Evolutionary conservation across 2,329 filamentous ascomycete genomes (phyloP).

Genomic region (Sporothrix protearum): DNA sequence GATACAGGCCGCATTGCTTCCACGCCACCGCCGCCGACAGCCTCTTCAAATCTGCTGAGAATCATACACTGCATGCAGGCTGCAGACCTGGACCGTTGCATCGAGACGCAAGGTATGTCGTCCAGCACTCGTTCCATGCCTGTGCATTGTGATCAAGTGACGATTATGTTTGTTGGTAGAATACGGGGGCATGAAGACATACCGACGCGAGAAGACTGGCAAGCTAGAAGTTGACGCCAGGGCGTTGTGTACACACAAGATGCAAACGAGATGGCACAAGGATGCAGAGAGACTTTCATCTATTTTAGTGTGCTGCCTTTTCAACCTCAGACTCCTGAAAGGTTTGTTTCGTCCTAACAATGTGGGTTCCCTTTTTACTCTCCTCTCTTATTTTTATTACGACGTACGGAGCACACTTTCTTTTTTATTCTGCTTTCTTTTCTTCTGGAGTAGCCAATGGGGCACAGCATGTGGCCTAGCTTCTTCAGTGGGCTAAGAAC

Average conservation of each 20-base stretch:
- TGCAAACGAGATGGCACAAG: neutral
- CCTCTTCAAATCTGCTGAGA: neutral
- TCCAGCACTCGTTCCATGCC: neutral
- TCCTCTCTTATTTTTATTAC: neutral
- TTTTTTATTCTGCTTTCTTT: neutral
- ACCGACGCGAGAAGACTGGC: neutral
- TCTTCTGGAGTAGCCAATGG: conserved; percentile 8
- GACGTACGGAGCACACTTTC: neutral
- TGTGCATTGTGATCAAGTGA: neutral
- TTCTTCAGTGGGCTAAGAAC: conserved; percentile 10
- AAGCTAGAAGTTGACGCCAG: neutral
- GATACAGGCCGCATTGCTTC: neutral
- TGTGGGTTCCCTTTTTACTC: neutral
- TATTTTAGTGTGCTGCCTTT: neutral
- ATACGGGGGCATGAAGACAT: neutral
- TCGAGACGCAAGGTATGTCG: conserved; percentile 1
- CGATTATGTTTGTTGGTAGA: neutral
- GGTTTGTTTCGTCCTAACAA: neutral
- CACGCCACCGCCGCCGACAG: neutral
- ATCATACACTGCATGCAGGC: neutral
- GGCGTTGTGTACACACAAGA: neutral
- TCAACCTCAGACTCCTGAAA: neutral
- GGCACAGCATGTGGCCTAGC: conserved; percentile 7
- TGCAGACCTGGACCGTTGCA: neutral
- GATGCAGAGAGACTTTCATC: neutral